Conservation (phyloP, 2,329 filamentous ascomycete species). For the Thermochaetoides dissita region DNA sequence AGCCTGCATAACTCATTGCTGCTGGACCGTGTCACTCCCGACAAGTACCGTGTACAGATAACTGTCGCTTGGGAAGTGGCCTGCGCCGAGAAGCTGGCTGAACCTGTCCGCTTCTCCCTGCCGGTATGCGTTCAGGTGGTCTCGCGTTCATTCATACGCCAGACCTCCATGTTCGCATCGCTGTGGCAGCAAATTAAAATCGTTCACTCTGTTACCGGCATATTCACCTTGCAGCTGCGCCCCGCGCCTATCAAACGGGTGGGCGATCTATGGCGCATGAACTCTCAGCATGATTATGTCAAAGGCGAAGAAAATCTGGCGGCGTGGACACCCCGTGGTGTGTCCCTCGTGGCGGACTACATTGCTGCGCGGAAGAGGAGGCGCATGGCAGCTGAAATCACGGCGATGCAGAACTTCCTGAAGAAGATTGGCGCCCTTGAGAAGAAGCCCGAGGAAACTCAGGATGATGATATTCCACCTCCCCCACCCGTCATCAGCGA, state of each 20-base stretch:
- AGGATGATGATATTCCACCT: slow-evolving; percentile 25
- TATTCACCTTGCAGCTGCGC: slow-evolving; percentile 76
- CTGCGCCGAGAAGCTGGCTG: slow-evolving; percentile 61
- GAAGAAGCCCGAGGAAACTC: slow-evolving; percentile 21
- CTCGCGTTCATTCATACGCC: slow-evolving; percentile 69
- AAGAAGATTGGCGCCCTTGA: slow-evolving; percentile 39
- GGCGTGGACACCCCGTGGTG: slow-evolving; percentile 76
- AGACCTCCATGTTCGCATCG: slow-evolving; percentile 73
- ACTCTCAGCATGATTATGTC: slow-evolving; percentile 86
- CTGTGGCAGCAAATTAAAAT: slow-evolving; percentile 76
- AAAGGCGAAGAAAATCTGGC: slow-evolving; percentile 83
- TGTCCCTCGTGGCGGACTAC: slow-evolving; percentile 82
- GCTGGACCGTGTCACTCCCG: slow-evolving; percentile 84
- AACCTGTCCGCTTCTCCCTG: slow-evolving; percentile 75
- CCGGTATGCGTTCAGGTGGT: slow-evolving; percentile 73
- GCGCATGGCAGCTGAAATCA: slow-evolving; percentile 63
- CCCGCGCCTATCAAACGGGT: slow-evolving; percentile 83
- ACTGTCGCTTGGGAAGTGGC: slow-evolving; percentile 73
- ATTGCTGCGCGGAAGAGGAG: slow-evolving; percentile 61
- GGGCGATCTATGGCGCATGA: slow-evolving; percentile 91
- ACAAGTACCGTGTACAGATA: slow-evolving; percentile 84
- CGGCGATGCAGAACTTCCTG: slow-evolving; percentile 55
- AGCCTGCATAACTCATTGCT: slow-evolving; percentile 83
- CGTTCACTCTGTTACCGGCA: slow-evolving; percentile 71
- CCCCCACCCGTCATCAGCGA: slow-evolving; percentile 10